Evolutionary conservation across 257 asterid genomes (phyloP).

Genomic region (Solanum tarapatanum): DNA sequence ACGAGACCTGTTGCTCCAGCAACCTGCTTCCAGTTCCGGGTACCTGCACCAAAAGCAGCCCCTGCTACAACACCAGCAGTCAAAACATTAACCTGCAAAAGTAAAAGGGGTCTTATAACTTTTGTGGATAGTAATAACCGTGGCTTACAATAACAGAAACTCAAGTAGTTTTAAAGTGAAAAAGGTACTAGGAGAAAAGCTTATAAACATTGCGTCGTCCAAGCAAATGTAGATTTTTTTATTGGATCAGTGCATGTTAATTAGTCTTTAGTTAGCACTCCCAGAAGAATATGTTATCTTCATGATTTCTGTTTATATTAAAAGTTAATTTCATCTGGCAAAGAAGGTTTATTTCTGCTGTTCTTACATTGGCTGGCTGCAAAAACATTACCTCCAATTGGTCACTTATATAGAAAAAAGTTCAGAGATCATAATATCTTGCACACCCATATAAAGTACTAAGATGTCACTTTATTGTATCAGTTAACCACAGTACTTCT

Average conservation of each 20-base stretch:
- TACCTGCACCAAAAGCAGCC: constrained; percentile 66
- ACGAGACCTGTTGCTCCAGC: constrained; percentile 59
- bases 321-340: neutral
- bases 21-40: constrained; percentile 77
- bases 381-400: neutral
- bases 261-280: neutral
- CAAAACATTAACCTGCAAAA: constrained; percentile 32
- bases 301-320: neutral
- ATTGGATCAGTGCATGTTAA: neutral
- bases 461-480: neutral
- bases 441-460: neutral
- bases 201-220: neutral
- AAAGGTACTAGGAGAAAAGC: neutral
- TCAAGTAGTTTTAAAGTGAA: neutral
- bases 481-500: neutral
- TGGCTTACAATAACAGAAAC: neutral
- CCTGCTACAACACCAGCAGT: constrained; percentile 78
- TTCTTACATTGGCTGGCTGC: neutral
- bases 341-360: neutral
- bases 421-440: neutral
- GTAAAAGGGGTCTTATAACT: neutral
- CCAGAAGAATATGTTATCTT: neutral
- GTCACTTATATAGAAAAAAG: neutral
- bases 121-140: neutral
- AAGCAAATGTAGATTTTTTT: neutral